Base-by-base conservation (phyloP, 202 grass and related monocot genomes). In the Bolboschoenoplectus hybrid region DNA sequence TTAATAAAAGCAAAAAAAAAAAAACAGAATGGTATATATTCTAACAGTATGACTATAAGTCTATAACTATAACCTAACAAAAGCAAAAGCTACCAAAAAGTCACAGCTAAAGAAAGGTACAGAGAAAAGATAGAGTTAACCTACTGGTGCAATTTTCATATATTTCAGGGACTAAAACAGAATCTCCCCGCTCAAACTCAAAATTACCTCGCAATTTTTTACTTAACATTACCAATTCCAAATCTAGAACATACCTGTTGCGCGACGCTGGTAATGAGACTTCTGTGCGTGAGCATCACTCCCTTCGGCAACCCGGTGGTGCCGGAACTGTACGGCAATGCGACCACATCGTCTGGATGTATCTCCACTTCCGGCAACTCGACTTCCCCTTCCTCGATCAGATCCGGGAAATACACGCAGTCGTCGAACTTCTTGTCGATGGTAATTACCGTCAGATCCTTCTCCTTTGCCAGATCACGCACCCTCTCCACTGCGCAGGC, bases 241-340 rank as follows among this genome's bases (percentile, higher is more conserved):
- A 51, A 69, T 71, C 35, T 84, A 56, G 6, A 39, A 40, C 57
- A 38, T 69, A 71, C 82, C 88, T 93, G 91, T 79, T 97, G 94
- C 63, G 94, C 94, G 51, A 97, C 90, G 62, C 90, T 93, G 0
- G 94, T 97, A 85, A 89, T 85, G 73, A 97, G 88, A 49, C 94
- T 91, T 35, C 88, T 85, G 90, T 97, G 94, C 34, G 91, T 97
- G 70, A 97, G 94, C 91, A 93, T 93, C 72, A 97, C 91, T 40
- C 94, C 94, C 85, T 97, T 97, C 0, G 94, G 94, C 0, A 93
- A 72, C 1, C 94, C 94, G 73, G 94, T 97, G 61, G 94, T 97
- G 14, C 94, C 94, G 0, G 94, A 97, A 8, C 91, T 93, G 91
- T 93, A 97, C 3, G 94, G 94, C 20, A 97, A 74, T 80, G 90